Base-by-base conservation (phyloP, 345 rosid genomes). In the Murraya paniculata region DNA sequence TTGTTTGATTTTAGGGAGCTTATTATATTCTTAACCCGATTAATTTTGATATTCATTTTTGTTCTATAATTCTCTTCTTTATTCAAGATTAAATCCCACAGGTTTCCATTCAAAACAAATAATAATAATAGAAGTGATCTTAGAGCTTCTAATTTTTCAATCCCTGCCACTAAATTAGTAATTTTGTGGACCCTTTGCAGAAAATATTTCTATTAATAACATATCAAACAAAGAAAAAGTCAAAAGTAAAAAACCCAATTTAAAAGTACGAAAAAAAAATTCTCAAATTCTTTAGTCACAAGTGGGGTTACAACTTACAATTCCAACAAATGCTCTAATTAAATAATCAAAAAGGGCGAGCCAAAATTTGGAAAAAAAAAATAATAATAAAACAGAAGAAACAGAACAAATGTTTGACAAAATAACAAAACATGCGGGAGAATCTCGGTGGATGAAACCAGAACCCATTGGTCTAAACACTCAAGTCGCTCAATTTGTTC, bases 351-450 rank as follows among this genome's bases (percentile, higher is more conserved):
- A 61, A 62, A 62, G 16, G 7, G 21, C 0, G 21, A 5, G 9
- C 7, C 61, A 58, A 58, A 58, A 21, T 22, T 2, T 33, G 2
- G 4, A 41, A 13, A 45, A 13, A 3, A 13, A 7, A 3, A 57
- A 57, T 10, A 14, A 53, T n/a, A 6, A 58, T 0, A 59, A 59
- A 59, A 24, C 18, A 24, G 33, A 19, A 64, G 14, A 33, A 33
- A 65, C n/a, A 8, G 69, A 65, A 65, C 45, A 65, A 65, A 35
- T 9, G 69, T 33, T 65, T 65, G 69, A 65, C 69, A 35, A 35
- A 33, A 11, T 22, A 35, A 39, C 14, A 9, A 33, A 35, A 35
- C 27, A 35, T 9, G 48, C 1, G 69, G 7, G 35, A 62, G 35
- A 35, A 7, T 60, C 16, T 22, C 8, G 9, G 5, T 9, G 25